Base-by-base conservation (phyloP, 768 basidiomycete genomes). In the Tricholoma matsutake region DNA sequence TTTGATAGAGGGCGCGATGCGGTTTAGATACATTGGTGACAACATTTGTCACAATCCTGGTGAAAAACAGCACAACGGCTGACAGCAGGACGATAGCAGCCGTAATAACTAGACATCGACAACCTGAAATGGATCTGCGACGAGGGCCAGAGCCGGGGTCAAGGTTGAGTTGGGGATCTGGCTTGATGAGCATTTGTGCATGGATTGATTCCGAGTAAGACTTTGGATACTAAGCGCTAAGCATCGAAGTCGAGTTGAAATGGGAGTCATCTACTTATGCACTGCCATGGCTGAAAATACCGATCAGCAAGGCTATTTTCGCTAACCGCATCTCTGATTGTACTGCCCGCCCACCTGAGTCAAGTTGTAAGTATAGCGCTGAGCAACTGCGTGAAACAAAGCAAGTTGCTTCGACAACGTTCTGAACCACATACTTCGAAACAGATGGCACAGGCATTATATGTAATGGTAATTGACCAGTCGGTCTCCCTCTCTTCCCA, bases 1-100 rank as follows among this genome's bases (percentile, higher is more conserved):
- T 62, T 47, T 63, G 60, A 43, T 62, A 62, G 14, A 67, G 53
- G 18, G 60, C 37, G 20, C 64, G 61, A 34, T 65, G 63, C 2
- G 63, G 62, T 16, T 45, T 39, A 13, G 58, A 34, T 25, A 61
- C 3, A 11, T 41, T n/a, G 1, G 45, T 32, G 7, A 59, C 34
- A 29, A 65, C 16, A 18, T n/a, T 43, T 8, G 54, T 16, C 18
- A 57, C 55, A 9, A 60, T 10, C 3, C 31, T 51, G 2, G 61
- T 57, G 22, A 62, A 11, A 37, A 54, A 55, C 13, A 65, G 35
- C 11, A 32, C 61, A 6, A 57, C 59, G 13, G n/a, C 41, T 28
- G 64, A 16, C 4, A 64, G 54, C 4, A 56, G 35, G 43, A 61
- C 18, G 14, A 65, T 53, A 22, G 39, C 34, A 8, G 43, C 22